Percentiles rank a stretch among this genome's conserved stretches.
Conservation (phyloP, 345 rosid genomes). For the Heritiera littoralis region DNA sequence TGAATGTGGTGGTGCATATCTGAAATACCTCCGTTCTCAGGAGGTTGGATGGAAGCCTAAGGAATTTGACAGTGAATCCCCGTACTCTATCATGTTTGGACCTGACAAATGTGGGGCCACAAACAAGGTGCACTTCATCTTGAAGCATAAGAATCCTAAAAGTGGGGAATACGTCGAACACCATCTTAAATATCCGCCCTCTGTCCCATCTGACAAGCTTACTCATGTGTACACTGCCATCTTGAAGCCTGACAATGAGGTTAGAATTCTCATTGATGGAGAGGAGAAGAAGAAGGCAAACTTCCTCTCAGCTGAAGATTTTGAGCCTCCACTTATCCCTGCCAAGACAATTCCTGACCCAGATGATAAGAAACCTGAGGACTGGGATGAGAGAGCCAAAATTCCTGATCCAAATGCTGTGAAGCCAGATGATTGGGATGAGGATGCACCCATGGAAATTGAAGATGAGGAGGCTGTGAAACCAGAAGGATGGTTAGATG, state of each 20-base stretch:
- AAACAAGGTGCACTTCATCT: conserved; percentile 86
- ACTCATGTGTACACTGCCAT: conserved; percentile 85
- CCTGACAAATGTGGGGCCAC: conserved; percentile 89
- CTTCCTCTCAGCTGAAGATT: conserved; percentile 69
- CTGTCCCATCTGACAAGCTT: conserved; percentile 78
- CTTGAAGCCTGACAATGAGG: conserved; percentile 68
- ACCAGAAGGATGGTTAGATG: conserved; percentile 92
- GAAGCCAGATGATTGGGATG: conserved; percentile 93
- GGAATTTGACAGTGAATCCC: conserved; percentile 70
- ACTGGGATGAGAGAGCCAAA: conserved; percentile 84
- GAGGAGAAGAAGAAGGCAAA: conserved; percentile 80
- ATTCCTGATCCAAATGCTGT: conserved; percentile 71
- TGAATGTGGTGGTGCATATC: conserved; percentile 89
- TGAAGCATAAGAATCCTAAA: conserved; percentile 91
- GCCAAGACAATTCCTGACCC: conserved; percentile 85
- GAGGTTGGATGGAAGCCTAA: conserved; percentile 71
- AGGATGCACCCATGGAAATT: conserved; percentile 90
- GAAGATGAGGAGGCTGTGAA: conserved; percentile 79
- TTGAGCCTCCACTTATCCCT: conserved; percentile 80
- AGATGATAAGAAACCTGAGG: conserved; percentile 86
- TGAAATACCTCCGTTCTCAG: conserved; percentile 78
- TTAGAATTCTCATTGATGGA: conserved; percentile 67
- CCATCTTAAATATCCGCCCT: conserved; percentile 78
- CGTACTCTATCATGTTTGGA: conserved; percentile 88
- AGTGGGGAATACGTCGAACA: conserved; percentile 78